Base-by-base conservation (phyloP, 1,284 basidiomycete species). In the Cutaneotrichosporon mucoides region DNA sequence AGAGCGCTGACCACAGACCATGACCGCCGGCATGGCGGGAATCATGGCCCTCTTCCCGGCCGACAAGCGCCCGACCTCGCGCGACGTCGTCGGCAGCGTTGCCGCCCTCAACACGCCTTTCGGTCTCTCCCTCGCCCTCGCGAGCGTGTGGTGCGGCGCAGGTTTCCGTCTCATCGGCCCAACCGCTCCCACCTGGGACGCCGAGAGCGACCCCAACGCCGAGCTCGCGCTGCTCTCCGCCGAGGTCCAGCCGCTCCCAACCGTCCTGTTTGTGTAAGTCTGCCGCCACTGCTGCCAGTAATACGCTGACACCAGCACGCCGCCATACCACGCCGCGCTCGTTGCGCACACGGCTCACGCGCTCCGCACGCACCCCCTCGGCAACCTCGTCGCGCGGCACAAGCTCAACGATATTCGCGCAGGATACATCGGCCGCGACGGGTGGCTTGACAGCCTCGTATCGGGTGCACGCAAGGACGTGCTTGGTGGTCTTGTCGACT, bases 1-100 rank as follows among this genome's bases (percentile, higher is more conserved):
- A 40, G 38, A 40, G 38, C 38, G 8, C 40, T 57, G 33, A 33
- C 16, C 36, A 5, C 64, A 76, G 71, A 76, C 76, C 62, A 60
- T 78, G 56, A 79, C 78, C 0, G 75, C 78, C 4, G 78, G 78
- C 13, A 72, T 78, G 6, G 72, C 76, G 2, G 72, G 69, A n/a
- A 16, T 75, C 12, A 66, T 78, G 2, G 74, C 77, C 7, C 47
- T 72, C 24, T 78, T 78, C 68, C 76, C 78, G 13, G 73, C 76
- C 0, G 73, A 78, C 65, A 78, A 78, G 59, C 68, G 77, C 13
- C 77, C 76, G 0, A 67, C 71, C 1, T 53, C 66, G 1, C 57
- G 53, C 13, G 77, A 79, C 61, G 63, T 69, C 9, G 68, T 78
- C 4, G 75, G 67, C 4, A 71, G 66, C 40, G 38, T 48, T 33